A percentile compares a stretch with the other conserved stretches of the same genome.
These are phyloP conservation scores for Neurospora tetraspora DNA, from an alignment of 495 filamentous ascomycete genomes.

Conservation along the genomic window DNA sequence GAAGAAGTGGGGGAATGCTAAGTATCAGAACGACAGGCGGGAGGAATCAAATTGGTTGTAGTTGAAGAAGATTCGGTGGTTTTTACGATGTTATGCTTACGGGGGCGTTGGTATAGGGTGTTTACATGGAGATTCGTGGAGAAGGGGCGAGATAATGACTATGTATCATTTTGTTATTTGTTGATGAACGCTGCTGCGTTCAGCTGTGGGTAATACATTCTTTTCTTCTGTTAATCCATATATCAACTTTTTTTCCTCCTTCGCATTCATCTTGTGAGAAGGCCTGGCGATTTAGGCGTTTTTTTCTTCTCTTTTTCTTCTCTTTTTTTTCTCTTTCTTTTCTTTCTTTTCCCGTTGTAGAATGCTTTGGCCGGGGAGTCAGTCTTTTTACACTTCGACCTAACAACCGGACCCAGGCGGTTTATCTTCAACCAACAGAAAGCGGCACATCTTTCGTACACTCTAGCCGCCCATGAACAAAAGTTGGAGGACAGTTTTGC, in stretches of 20 bases:
- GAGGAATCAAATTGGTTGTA: neutral
- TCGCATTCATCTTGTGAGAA: neutral
- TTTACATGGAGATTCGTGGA: neutral
- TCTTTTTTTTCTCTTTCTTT: neutral
- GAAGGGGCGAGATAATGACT: neutral
- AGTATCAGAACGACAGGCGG: neutral
- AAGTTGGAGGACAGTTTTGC: neutral
- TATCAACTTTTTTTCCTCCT: neutral
- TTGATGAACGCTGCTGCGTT: neutral
- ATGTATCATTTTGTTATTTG: neutral
- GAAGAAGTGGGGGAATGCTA: neutral
- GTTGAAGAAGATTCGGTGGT: no score
- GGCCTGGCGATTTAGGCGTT: fast-evolving
- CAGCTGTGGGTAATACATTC: neutral
- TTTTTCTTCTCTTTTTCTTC: no score
- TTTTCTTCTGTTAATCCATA: neutral
- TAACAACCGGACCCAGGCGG: neutral
- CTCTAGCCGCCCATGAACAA: neutral
- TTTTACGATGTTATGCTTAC: neutral
- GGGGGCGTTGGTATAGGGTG: neutral
- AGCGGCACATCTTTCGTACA: neutral
- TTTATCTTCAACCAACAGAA: neutral
- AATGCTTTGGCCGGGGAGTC: neutral
- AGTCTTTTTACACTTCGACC: neutral
- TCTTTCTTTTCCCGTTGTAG: neutral